These are phyloP conservation scores for Venturia pyrina DNA, from an alignment of 2,329 filamentous ascomycete species.

Conservation along the genomic window DNA sequence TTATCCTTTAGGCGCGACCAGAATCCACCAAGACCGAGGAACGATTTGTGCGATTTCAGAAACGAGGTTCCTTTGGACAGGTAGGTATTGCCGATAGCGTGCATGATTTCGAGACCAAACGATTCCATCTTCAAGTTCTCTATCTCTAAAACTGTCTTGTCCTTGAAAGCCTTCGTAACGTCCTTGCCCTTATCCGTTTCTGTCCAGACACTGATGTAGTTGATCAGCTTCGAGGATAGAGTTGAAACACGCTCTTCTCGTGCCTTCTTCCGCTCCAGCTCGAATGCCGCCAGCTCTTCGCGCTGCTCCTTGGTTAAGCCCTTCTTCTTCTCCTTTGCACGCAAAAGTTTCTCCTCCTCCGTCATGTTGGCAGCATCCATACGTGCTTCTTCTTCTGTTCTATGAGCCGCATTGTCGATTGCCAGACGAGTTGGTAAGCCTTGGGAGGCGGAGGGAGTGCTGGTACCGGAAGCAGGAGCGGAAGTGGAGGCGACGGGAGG, in stretches of 20 bases:
- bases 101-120: slow-evolving; percentile 90
- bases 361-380: slow-evolving; percentile 55
- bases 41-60: slow-evolving; percentile 93
- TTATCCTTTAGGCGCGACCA: slow-evolving; percentile 92
- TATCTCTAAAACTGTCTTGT: slow-evolving; percentile 88
- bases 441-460: slow-evolving; percentile 28
- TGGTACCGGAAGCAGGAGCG: slow-evolving; percentile 15
- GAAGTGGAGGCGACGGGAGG: slow-evolving; percentile 3
- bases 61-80: slow-evolving; percentile 76
- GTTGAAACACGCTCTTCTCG: slow-evolving; percentile 85
- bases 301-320: slow-evolving; percentile 82
- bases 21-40: slow-evolving; percentile 91
- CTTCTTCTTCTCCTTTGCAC: slow-evolving; percentile 84
- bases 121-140: slow-evolving; percentile 99
- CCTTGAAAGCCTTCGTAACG: slow-evolving; percentile 81
- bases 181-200: slow-evolving; percentile 86
- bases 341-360: slow-evolving; percentile 64
- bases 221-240: slow-evolving; percentile 72
- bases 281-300: slow-evolving; percentile 80
- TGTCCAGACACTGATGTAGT: slow-evolving; percentile 89
- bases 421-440: slow-evolving; percentile 70
- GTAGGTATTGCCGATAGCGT: slow-evolving; percentile 89
- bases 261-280: slow-evolving; percentile 71
- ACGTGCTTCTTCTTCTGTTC: slow-evolving; percentile 63
- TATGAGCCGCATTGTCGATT: slow-evolving; percentile 59